Conservation (phyloP, 495 filamentous ascomycete genomes). For the Talaromyces adpressus region DNA sequence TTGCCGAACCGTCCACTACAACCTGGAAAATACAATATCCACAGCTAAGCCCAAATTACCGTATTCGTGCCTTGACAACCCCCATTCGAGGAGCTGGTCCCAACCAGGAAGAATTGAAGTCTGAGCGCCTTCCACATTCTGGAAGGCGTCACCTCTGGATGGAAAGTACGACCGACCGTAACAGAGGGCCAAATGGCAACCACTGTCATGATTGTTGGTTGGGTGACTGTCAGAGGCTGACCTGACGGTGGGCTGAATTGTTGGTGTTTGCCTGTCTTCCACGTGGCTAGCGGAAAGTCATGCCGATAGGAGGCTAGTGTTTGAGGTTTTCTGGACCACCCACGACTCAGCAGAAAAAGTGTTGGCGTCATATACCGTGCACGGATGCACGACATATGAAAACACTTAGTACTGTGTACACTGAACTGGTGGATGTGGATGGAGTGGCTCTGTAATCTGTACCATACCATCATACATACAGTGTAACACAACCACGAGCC, state of each 20-base stretch:
- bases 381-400: too few relatives aligned
- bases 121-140: not conserved
- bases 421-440: not conserved
- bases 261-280: not conserved
- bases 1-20: not conserved
- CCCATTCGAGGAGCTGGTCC: not conserved
- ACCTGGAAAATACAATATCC: not conserved
- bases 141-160: not conserved
- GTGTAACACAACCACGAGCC: not conserved
- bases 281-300: not conserved
- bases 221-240: not conserved
- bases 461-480: not conserved
- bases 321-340: not conserved
- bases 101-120: not conserved
- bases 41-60: not conserved
- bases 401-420: too few relatives aligned
- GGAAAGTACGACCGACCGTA: not conserved
- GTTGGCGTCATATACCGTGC: too few relatives aligned
- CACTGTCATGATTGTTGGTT: not conserved
- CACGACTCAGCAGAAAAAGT: not conserved
- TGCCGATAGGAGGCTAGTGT: not conserved
- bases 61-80: not conserved
- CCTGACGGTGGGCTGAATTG: not conserved
- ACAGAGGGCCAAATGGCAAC: not conserved
- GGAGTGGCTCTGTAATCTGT: not conserved